Conservation (phyloP, 768 basidiomycete species). For the Lenzites betulinus region DNA sequence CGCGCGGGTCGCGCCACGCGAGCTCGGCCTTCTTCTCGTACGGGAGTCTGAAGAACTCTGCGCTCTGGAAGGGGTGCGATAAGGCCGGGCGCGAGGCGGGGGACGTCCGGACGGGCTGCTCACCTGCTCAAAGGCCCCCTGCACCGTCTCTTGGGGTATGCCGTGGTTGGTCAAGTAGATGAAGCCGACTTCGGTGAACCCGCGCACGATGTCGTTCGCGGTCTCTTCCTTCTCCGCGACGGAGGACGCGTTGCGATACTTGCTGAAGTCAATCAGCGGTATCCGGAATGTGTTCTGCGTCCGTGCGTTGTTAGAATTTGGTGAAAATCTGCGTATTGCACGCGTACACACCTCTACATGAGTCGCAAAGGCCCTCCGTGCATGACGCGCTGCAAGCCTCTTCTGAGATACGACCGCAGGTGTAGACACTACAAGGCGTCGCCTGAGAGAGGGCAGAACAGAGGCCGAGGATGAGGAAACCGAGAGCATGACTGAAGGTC, state of each 20-base stretch:
- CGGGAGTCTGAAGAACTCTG: conserved; percentile 72
- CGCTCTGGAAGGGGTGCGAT: conserved; percentile 52
- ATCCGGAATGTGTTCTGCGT: conserved; percentile 41
- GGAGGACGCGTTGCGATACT: conserved; percentile 56
- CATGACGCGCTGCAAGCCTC: background rate
- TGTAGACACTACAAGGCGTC: background rate
- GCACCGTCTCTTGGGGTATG: conserved; percentile 56
- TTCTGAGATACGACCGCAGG: background rate
- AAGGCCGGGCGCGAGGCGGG: background rate
- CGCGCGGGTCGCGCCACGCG: conserved; percentile 83
- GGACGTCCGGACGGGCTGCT: background rate
- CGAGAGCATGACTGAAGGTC: background rate
- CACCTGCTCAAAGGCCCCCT: conserved; percentile 65
- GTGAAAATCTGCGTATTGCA: too few relatives aligned
- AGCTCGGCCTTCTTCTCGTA: conserved; percentile 55
- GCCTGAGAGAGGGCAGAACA: background rate
- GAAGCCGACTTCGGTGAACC: conserved; percentile 81
- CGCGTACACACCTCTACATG: conserved; percentile 11
- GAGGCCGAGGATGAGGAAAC: background rate
- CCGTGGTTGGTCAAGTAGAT: conserved; percentile 79
- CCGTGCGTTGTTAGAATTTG: background rate
- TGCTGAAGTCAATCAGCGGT: conserved; percentile 78
- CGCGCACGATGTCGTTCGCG: conserved; percentile 70
- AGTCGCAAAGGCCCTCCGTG: conserved; percentile 5
- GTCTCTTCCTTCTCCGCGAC: conserved; percentile 57